Percentiles rank a stretch among this genome's conserved stretches.
phyloP scores from a whole-genome alignment of 2,329 filamentous ascomycete species.

The Pestalotiopsis sp. region DNA sequence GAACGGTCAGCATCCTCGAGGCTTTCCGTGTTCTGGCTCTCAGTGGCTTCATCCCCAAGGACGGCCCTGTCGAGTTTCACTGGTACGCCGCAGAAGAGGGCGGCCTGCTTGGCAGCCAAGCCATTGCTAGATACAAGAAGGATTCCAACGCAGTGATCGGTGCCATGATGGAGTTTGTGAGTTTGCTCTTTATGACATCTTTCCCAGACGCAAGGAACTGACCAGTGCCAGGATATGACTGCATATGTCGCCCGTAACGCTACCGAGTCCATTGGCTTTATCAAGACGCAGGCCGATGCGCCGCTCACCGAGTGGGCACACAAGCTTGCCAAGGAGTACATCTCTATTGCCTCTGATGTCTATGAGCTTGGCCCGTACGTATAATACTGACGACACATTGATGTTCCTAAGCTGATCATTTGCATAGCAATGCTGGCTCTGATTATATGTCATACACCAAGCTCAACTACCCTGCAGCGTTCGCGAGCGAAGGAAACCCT shows the following conservation, averaged over 20 bases:
- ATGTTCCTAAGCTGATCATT: not conserved
- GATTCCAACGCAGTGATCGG: slow-evolving; percentile 64
- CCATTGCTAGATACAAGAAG: slow-evolving; percentile 69
- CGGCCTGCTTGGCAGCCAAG: slow-evolving; percentile 62
- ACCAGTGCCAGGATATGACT: slow-evolving; percentile 37
- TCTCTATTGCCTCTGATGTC: slow-evolving; percentile 35
- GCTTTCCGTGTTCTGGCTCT: slow-evolving; percentile 67
- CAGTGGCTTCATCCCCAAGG: slow-evolving; percentile 34
- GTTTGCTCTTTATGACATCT: not conserved
- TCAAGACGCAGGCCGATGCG: slow-evolving; percentile 39
- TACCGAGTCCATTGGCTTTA: slow-evolving; percentile 41
- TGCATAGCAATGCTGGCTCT: slow-evolving; percentile 36
- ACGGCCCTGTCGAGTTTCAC: slow-evolving; percentile 67
- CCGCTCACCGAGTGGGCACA: slow-evolving; percentile 38
- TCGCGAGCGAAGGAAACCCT: slow-evolving; percentile 41
- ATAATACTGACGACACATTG: not conserved
- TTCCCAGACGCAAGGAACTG: not conserved
- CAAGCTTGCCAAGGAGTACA: slow-evolving; percentile 37
- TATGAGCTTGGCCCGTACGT: slow-evolving; percentile 33
- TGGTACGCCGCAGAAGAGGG: slow-evolving; percentile 20
- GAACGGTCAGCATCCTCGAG: slow-evolving; percentile 74
- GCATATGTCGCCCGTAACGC: slow-evolving; percentile 39
- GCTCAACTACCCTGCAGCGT: slow-evolving; percentile 40
- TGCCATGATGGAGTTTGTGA: slow-evolving; percentile 67
- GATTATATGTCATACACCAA: slow-evolving; percentile 44